phyloP scores from a whole-genome alignment of 805 yeast genomes.

The Saccharomycopsis sp. region DNA sequence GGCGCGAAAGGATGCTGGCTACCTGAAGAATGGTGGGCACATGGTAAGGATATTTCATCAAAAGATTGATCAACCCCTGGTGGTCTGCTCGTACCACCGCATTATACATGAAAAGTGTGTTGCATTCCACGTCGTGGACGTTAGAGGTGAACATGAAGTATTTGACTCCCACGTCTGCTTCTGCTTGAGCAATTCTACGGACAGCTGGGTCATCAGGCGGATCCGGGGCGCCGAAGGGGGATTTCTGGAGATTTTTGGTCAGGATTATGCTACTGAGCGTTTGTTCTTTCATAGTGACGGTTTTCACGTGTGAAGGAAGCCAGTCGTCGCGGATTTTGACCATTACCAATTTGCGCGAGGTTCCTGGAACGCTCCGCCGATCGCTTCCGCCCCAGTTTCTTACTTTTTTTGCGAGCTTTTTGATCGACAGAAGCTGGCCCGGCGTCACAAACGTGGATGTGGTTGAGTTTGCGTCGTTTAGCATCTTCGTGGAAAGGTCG shows the following conservation, averaged over 20 bases:
- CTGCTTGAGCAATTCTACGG: slow-evolving; percentile 23
- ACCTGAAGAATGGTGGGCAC: slow-evolving; percentile 74
- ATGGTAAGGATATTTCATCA: slow-evolving; percentile 64
- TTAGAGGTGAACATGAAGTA: slow-evolving; percentile 48
- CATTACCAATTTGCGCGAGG: slow-evolving; percentile 55
- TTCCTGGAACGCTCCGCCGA: slow-evolving; percentile 66
- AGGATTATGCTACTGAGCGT: slow-evolving; percentile 32
- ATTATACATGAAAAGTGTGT: slow-evolving; percentile 51
- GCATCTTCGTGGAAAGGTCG: slow-evolving; percentile 55
- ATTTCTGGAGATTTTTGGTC: background rate
- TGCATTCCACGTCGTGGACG: slow-evolving; percentile 30
- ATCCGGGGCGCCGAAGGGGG: too few species aligned
- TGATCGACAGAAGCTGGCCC: slow-evolving; percentile 58
- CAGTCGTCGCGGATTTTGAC: slow-evolving; percentile 76
- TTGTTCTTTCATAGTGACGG: slow-evolving; percentile 54
- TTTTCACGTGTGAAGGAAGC: slow-evolving; percentile 62
- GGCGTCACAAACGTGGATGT: slow-evolving; percentile 65
- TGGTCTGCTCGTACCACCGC: slow-evolving; percentile 74
- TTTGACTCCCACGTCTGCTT: slow-evolving; percentile 40
- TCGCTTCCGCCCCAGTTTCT: slow-evolving; percentile 86
- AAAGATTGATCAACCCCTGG: slow-evolving; percentile 53
- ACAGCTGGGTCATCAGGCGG: too few species aligned
- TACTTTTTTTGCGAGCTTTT: slow-evolving; percentile 42
- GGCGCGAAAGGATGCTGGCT: slow-evolving; percentile 64
- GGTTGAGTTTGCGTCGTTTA: slow-evolving; percentile 72